Evolutionary conservation across 352 stramenopile genomes (phyloP), one percentile per base, ranked within the genome.

Genomic region (Pythium dissimile): DNA sequence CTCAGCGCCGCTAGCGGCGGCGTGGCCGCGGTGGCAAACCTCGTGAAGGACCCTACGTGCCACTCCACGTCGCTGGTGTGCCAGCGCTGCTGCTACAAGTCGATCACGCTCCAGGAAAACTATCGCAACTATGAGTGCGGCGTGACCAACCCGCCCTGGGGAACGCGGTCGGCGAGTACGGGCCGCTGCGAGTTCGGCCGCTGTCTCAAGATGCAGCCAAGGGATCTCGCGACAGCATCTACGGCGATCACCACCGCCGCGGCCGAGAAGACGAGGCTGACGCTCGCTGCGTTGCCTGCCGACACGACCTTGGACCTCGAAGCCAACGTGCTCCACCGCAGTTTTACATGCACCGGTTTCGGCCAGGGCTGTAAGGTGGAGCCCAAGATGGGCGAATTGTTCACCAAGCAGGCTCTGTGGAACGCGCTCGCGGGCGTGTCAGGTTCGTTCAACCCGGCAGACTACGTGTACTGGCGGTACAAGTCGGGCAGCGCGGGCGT

Each of bases 31-130:
- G 39, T 46, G 20, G 5, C 3, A 3, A 16, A 5, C 10, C 10
- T 1, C 10, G 10, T 10, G 10, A 5, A 9, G 41, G 9, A n/a
- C n/a, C n/a, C n/a, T n/a, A n/a, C n/a, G n/a, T n/a, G n/a, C n/a
- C n/a, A n/a, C n/a, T n/a, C n/a, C n/a, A n/a, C 23, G 23, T 31
- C 23, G 10, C 44, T 52, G 18, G 44, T 52, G 44, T 52, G 44
- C 27, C 10, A 38, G 44, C 44, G 44, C 10, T 52, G 44, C 44
- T 52, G 44, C 28, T 18, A 8, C 44, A 52, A 52, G 44, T 7
- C 2, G 6, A 26, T 18, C 6, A 10, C 18, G 8, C 44, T 52
- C 1, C 15, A n/a, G 16, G 44, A 52, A 21, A 3, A 26, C 2
- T 38, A 20, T 15, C 12, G 6, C 18, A 23, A 23, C 15, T 52